Conservation (phyloP, 1,284 basidiomycete genomes). For the Irpex rosettiformis region DNA sequence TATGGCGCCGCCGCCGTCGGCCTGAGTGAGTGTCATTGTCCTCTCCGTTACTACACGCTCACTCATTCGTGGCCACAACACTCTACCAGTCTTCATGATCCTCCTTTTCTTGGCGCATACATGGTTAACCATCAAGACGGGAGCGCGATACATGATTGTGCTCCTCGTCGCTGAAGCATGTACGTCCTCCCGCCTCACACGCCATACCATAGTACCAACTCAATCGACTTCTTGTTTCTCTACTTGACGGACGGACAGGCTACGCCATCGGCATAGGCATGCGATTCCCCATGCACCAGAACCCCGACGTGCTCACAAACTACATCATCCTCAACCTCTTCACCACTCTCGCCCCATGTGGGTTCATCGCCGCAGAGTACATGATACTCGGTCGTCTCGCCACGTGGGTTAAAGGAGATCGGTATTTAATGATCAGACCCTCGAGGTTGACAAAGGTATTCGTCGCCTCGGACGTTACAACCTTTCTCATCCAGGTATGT, state of each 20-base stretch:
- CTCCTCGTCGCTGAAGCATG: slow-evolving; percentile 60
- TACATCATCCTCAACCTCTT: slow-evolving; percentile 84
- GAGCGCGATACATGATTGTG: slow-evolving; percentile 55
- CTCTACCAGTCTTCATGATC: slow-evolving; percentile 40
- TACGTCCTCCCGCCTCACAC: slow-evolving; percentile 21
- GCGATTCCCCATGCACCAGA: slow-evolving; percentile 41
- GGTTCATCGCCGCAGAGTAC: slow-evolving; percentile 75
- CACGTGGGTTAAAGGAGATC: slow-evolving; percentile 42
- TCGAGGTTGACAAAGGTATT: slow-evolving; percentile 43
- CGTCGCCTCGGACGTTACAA: slow-evolving; percentile 52
- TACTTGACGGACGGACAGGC: no score
- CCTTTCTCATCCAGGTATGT: slow-evolving; percentile 61
- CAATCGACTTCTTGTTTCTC: no score
- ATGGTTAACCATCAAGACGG: slow-evolving; percentile 41
- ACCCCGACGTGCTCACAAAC: slow-evolving; percentile 29
- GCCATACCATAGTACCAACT: not conserved
- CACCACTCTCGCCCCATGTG: slow-evolving; percentile 71
- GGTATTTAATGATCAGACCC: slow-evolving; percentile 51
- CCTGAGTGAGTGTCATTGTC: not conserved
- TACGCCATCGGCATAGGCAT: slow-evolving; percentile 48
- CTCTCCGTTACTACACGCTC: not conserved
- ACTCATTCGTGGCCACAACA: not conserved
- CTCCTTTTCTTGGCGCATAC: slow-evolving; percentile 46
- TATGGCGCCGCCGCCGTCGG: not conserved
- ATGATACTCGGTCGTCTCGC: slow-evolving; percentile 60